phyloP scores from a whole-genome alignment of 2,329 filamentous ascomycete genomes.

The Colletotrichum eremochloae region DNA sequence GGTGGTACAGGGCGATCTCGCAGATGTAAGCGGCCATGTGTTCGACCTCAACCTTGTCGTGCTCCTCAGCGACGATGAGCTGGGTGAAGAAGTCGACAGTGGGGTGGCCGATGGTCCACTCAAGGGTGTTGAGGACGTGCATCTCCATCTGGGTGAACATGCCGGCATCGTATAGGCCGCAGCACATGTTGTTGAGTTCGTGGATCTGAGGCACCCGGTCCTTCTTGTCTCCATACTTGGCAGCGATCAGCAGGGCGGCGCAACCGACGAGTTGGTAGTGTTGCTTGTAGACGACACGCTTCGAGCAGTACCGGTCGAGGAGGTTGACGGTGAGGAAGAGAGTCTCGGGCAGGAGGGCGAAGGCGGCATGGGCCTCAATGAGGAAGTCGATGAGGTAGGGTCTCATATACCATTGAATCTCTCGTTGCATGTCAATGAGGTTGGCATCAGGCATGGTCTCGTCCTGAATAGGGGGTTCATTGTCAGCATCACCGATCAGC shows the following conservation, averaged over 20 bases:
- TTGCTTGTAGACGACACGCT: conserved; percentile 97
- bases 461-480: conserved; percentile 58
- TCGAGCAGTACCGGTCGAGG: conserved; percentile 97
- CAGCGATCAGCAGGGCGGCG: conserved; percentile 93
- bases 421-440: conserved; percentile 98
- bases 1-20: conserved; percentile 95
- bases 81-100: conserved; percentile 96
- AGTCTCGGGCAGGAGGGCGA: conserved; percentile 93
- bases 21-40: conserved; percentile 95
- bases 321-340: conserved; percentile 97
- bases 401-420: conserved; percentile 99
- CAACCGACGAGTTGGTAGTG: conserved; percentile 99
- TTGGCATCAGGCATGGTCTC: conserved; percentile 96
- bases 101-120: conserved; percentile 96
- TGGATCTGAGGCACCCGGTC: conserved; percentile 97
- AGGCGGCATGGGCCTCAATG: conserved; percentile 95
- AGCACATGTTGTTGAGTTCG: conserved; percentile 99
- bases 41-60: conserved; percentile 86
- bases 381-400: conserved; percentile 98
- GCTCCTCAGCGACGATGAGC: conserved; percentile 84
- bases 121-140: conserved; percentile 97
- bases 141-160: conserved; percentile 99
- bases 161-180: conserved; percentile 96
- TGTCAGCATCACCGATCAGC: conserved; percentile 16
- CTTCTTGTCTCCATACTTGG: conserved; percentile 99